Percentiles rank a stretch among this genome's conserved stretches.
phyloP scores from a whole-genome alignment of 2,329 filamentous ascomycete genomes.

The Coniochaeta pulveracea region DNA sequence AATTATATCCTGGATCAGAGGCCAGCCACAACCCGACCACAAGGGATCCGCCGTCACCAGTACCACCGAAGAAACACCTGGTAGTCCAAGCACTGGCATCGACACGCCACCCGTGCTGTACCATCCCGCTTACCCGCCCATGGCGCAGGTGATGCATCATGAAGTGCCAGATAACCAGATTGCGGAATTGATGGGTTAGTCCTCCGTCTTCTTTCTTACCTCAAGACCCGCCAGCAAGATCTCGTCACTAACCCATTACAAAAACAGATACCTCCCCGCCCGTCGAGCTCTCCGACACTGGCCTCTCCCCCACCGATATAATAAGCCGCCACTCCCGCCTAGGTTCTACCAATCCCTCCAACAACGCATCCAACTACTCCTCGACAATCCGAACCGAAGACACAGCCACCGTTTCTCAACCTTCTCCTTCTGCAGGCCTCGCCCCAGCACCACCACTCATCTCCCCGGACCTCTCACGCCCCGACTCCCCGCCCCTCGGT shows the following conservation, averaged over 20 bases:
- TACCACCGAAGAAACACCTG: constrained; percentile 30
- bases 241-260: constrained; percentile 3
- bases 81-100: constrained; percentile 22
- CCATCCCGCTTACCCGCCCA: not conserved
- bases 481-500: not conserved
- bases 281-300: constrained; percentile 33
- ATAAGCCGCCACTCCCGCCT: constrained; percentile 23
- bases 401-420: constrained; percentile 16
- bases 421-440: constrained; percentile 7
- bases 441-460: not conserved
- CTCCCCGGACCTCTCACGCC: not conserved
- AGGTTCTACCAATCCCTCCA: constrained; percentile 15
- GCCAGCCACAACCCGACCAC: constrained; percentile 24
- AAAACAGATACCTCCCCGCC: constrained; percentile 28
- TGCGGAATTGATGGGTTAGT: constrained; percentile 33
- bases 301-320: constrained; percentile 26
- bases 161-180: constrained; percentile 28
- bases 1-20: constrained; percentile 41
- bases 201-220: not conserved
- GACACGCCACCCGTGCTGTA: constrained; percentile 7
- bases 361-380: constrained; percentile 18
- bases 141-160: constrained; percentile 8
- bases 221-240: not conserved
- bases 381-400: constrained; percentile 18
- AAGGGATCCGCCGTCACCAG: constrained; percentile 34